Evolutionary conservation across 768 basidiomycete genomes (phyloP), one percentile per base, ranked within the genome.

Genomic region (Pisolithus microcarpus): DNA sequence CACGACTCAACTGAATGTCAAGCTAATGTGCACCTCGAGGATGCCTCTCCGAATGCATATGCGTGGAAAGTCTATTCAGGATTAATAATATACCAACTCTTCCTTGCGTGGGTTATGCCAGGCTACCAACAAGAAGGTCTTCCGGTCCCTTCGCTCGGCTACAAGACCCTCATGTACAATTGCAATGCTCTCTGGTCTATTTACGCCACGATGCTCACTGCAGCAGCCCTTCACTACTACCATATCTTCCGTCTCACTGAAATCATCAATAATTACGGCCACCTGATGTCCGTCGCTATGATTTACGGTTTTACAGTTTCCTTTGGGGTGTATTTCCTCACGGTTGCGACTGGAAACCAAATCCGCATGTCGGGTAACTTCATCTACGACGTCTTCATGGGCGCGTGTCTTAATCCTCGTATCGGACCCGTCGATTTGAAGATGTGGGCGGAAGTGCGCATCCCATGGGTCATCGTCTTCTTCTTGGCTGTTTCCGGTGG

Each of bases 361-460:
- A 84, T 95, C 46, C 80, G 96, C 55, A 95, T 96, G 88, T 91
- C 87, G n/a, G 93, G 91, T 42, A 94, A 81, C 72, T 81, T 88
- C 69, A 77, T 94, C 60, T 99, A 98, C 64, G 93, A 96, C 58
- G 84, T 91, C 53, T 96, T 94, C 71, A 96, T 97, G 94, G 95
- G 95, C 42, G 92, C 93, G 38, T 79, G 79, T 48, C 75, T 99
- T 56, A 99, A 98, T 71, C 96, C 96, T 7, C 83, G 95, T 52
- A 77, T 99, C 54, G 92, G 92, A 7, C 75, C 78, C 18, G 79
- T 99, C 55, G 95, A 98, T 69, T 72, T 99, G 62, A 99, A 99
- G 71, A 97, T 98, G 94, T 99, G 91, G 85, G 90, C 90, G 5
- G 93, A 96, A 63, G 91, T 97, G 52, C 83, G 96, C 46, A 87